phyloP scores from a whole-genome alignment of 2,329 filamentous ascomycete genomes.

The Aureobasidium musti region DNA sequence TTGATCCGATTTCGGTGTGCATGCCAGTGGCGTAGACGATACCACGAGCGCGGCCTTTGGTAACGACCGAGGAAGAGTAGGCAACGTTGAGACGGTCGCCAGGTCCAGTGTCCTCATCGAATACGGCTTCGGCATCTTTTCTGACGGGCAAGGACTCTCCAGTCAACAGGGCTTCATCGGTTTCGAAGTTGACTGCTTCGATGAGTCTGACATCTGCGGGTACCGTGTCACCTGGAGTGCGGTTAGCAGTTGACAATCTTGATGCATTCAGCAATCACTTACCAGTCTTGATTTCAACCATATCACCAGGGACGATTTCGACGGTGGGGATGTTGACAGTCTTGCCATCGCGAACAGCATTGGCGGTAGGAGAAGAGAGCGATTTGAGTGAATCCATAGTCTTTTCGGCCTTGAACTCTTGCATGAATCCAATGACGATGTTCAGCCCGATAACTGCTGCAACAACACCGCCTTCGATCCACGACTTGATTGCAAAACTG shows the following conservation, averaged over 20 bases:
- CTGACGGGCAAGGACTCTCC: constrained; percentile 62
- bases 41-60: constrained; percentile 62
- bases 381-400: constrained; percentile 54
- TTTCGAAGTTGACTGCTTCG: constrained; percentile 63
- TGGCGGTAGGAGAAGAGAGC: constrained; percentile 51
- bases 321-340: constrained; percentile 46
- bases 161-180: constrained; percentile 69
- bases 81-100: constrained; percentile 66
- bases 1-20: constrained; percentile 67
- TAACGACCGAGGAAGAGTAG: constrained; percentile 65
- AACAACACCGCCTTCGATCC: constrained; percentile 53
- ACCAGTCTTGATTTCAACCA: constrained; percentile 51
- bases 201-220: constrained; percentile 52
- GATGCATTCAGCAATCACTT: not conserved
- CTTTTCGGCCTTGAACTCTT: constrained; percentile 53
- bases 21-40: constrained; percentile 63
- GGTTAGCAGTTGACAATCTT: not conserved
- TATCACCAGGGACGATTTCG: constrained; percentile 52
- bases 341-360: constrained; percentile 50
- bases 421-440: constrained; percentile 50
- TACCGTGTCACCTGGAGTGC: constrained; percentile 41
- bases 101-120: constrained; percentile 50
- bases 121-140: constrained; percentile 38
- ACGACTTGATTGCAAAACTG: constrained; percentile 51
- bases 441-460: constrained; percentile 50